Base-by-base conservation (phyloP, 257 asterid genomes). In the Solanum microdontum region DNA sequence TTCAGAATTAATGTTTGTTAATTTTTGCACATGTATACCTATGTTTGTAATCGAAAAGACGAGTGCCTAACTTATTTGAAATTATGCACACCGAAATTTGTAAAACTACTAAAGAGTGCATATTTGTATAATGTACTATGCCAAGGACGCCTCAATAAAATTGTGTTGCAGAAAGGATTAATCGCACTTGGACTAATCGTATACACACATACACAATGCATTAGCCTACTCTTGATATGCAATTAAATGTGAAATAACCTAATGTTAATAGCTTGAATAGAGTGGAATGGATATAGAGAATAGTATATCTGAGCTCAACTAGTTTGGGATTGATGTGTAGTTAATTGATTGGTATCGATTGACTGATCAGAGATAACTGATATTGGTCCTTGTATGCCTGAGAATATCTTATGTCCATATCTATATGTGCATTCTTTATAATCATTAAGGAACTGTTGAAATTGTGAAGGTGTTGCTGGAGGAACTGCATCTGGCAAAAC, bases 401-500 rank as follows among this genome's bases (percentile, higher is more conserved):
- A 28, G 28, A 80, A 80, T 8, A 62, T 80, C 11, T 79, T 28
- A 8, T 40, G 39, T 26, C 9, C 5, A 40, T n/a, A 69, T 73
- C 17, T 73, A 8, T 4, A 30, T 51, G 28, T 83, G 9, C 55
- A 28, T 55, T 19, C 12, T 68, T 39, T 86, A 7, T 37, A 62
- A 69, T 15, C 24, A 39, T 34, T 87, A 39, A 34, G 72, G 33
- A 30, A 12, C 32, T 11, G 15, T 39, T 87, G 9, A 43, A 26
- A 48, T 3, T 68, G 51, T 73, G 92, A 90, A 97, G 99, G 99
- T 86, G 99, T 97, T 86, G 98, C 99, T 43, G 99, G 99, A 80
- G 99, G 99, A 55, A 97, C 98, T 72, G 99, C 98, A 48, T 95
- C 99, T 11, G 99, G 98, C 30, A 94, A 97, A 91, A 95, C 99